These are phyloP conservation scores for Cucumis hystrix DNA, from an alignment of 306 rosid genomes.

Conservation along the genomic window DNA sequence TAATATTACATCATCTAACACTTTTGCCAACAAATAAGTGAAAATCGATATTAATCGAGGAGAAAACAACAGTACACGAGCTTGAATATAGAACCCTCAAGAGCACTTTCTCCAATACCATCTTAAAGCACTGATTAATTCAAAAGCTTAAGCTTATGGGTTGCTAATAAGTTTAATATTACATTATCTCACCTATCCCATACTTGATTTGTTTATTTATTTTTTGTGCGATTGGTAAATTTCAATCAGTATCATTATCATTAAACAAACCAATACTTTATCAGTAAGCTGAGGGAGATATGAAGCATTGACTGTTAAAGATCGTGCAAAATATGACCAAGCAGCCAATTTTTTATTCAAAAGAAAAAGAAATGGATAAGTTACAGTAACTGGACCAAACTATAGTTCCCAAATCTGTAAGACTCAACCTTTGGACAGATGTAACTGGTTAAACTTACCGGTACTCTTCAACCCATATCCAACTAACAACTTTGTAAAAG, in stretches of 20 bases:
- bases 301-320: background rate
- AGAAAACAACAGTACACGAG: too few species aligned
- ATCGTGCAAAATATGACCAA: background rate
- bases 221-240: background rate
- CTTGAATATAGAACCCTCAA: too few species aligned
- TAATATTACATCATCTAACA: too few species aligned
- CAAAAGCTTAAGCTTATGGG: too few species aligned
- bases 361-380: conserved; percentile 2
- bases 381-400: background rate
- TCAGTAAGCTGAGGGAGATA: background rate
- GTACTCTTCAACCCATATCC: background rate
- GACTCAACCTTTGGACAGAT: background rate
- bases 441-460: background rate
- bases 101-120: too few species aligned
- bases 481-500: background rate
- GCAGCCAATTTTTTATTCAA: background rate
- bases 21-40: too few species aligned
- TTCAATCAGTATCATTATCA: background rate
- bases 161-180: too few species aligned
- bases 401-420: background rate
- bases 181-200: background rate
- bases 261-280: background rate
- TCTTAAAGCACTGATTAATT: too few species aligned
- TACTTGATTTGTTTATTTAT: background rate
- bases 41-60: too few species aligned